phyloP scores from a whole-genome alignment of 2,329 filamentous ascomycete species.

The Ceratocystis colombiana region DNA sequence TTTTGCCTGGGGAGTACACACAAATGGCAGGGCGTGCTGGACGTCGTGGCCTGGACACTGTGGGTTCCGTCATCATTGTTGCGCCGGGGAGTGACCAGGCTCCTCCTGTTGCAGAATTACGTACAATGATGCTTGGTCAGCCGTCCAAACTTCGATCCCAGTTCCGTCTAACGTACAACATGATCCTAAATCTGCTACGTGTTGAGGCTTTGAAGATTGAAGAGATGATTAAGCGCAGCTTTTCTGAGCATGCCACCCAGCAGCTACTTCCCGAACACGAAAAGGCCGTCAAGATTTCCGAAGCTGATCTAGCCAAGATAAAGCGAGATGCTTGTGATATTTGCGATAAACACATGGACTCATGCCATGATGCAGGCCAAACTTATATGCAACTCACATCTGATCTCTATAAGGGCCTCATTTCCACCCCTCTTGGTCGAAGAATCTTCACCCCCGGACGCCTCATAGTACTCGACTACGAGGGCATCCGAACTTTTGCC shows the following conservation, averaged over 20 bases:
- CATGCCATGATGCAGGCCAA: conserved; percentile 72
- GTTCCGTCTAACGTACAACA: conserved; percentile 96
- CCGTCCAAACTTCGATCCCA: conserved; percentile 92
- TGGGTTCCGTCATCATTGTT: conserved; percentile 91
- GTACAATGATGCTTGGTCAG: conserved; percentile 91
- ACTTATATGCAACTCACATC: conserved; percentile 68
- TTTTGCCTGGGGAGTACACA: conserved; percentile 91
- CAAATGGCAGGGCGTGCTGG: conserved; percentile 97
- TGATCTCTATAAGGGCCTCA: conserved; percentile 65
- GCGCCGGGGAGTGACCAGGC: conserved; percentile 74
- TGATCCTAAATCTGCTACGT: conserved; percentile 91
- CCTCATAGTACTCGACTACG: conserved; percentile 73
- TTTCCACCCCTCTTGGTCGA: conserved; percentile 72
- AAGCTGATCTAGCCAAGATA: conserved; percentile 82
- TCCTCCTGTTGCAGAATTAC: conserved; percentile 69
- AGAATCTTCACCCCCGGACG: conserved; percentile 67
- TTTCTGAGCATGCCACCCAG: conserved; percentile 95
- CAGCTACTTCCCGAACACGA: conserved; percentile 90
- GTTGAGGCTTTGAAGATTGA: conserved; percentile 97
- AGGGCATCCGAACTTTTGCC: conserved; percentile 72
- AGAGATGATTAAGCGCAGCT: conserved; percentile 99
- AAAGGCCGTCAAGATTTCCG: conserved; percentile 82
- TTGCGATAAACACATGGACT: conserved; percentile 70
- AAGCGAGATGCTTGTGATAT: conserved; percentile 73
- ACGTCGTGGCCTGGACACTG: conserved; percentile 79